Evolutionary conservation across 768 basidiomycete genomes (phyloP), one percentile per base, ranked within the genome.

Genomic region (Termitomyces sp.): DNA sequence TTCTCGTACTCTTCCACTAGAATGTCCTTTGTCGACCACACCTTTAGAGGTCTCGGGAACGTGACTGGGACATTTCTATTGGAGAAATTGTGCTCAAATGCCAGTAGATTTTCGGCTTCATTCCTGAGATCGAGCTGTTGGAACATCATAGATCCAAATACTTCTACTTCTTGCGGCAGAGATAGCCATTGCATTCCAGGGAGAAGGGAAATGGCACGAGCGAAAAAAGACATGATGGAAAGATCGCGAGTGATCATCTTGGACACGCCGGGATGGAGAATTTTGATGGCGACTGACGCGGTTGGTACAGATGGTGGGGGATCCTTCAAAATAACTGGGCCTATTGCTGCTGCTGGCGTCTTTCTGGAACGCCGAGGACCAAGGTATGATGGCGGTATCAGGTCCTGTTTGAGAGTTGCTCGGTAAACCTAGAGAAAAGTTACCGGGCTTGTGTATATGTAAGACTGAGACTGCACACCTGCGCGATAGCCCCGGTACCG

Each of bases 401-500:
- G 78, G 68, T 94, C 86, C 51, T 85, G 81, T 64, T 87, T 90
- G 56, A 98, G 82, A 13, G 80, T 90, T 36, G 92, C 96, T 64
- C 86, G 84, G 71, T 98, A 96, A 8, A 98, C 95, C 88, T 91
- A 49, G 18, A 51, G 51, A 42, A 36, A 57, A 15, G 22, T 54
- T 15, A 56, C 50, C 48, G 20, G 42, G 22, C 37, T 34, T 31
- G 36, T 22, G 42, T 33, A 41, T 34, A 10, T 36, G 44, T 33
- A 18, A 41, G 42, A 39, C 46, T 57, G 15, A 44, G 29, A 54
- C 16, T 46, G 63, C 69, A 49, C 60, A 82, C 86, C 74, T 99
- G 97, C 20, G 96, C 97, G 61, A 99, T 97, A n/a, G 97, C 95
- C 26, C 97, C 97, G 10, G 90, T 91, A n/a, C 97, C 97, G 52